Base-by-base conservation (phyloP, 495 filamentous ascomycete genomes). In the Neurospora sp. region DNA sequence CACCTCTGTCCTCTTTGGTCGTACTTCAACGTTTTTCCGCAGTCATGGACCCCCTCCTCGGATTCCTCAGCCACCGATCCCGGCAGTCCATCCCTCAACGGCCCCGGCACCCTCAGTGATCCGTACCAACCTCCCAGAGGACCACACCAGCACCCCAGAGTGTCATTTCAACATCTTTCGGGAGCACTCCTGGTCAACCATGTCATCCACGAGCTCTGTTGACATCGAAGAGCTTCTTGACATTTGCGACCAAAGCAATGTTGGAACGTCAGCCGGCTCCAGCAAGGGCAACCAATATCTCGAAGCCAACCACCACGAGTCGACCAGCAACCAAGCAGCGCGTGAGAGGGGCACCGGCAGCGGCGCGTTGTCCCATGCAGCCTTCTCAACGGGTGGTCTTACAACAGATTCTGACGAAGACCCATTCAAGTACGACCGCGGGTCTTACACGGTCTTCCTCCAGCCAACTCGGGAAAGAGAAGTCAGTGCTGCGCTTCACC, bases 351-450 rank as follows among this genome's bases (percentile, higher is more conserved):
- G 38, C 10, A 31, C 37, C 31, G 72, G 71, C 27, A 70, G 71
- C 0, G 39, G 35, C 22, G 73, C 31, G 5, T 53, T 69, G 20
- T 74, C 72, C 4, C 72, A 46, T 35, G 59, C n/a, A 39, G 73
- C 42, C 7, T 46, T 72, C 14, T 76, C 73, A 4, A 72, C 59
- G 12, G 75, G 71, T 35, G 72, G 48, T 11, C n/a, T 69, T 12
- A 74, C 70, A 3, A 74, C 75, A 11, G 77, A 77, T 12, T 79
- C 78, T 7, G 79, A 80, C 41, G 77, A 77, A 5, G 78, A 81
- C 65, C 80, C 76, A 6, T 81, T 81, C 76, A 74, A 72, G 38
- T 81, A 79, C 40, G 80, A 81, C 69, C 74, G 73, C 39, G 69
- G 71, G 9, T 74, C 76, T 18, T 76, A 76, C 61, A 72, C 71